phyloP scores from a whole-genome alignment of 2,329 filamentous ascomycete species.

The Podosphaera fusca region DNA sequence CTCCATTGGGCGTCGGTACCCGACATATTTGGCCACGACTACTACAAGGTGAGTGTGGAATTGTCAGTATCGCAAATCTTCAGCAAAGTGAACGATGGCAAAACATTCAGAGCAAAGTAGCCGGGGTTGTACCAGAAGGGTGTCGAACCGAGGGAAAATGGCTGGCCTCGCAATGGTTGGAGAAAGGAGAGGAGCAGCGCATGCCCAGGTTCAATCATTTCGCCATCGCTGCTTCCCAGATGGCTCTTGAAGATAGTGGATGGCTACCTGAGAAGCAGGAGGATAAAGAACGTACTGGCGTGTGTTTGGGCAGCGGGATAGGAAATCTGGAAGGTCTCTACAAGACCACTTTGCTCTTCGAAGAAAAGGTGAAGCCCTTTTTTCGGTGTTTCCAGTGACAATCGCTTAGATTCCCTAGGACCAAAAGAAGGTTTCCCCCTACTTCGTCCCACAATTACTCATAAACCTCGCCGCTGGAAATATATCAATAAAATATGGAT shows the following conservation, averaged over 20 bases:
- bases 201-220: constrained; percentile 90
- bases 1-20: constrained; percentile 61
- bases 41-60: constrained; percentile 55
- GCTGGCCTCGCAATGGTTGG: constrained; percentile 31
- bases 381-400: background rate
- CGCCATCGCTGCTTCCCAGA: constrained; percentile 63
- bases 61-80: constrained; percentile 45
- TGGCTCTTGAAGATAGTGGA: constrained; percentile 63
- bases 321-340: constrained; percentile 86
- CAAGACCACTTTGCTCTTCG: constrained; percentile 54
- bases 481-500: constrained; percentile 76
- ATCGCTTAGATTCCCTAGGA: constrained; percentile 30
- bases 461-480: constrained; percentile 93
- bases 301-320: constrained; percentile 87
- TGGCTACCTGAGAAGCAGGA: constrained; percentile 33
- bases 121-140: constrained; percentile 52
- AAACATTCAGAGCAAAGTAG: constrained; percentile 62
- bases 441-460: constrained; percentile 80
- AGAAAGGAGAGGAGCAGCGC: constrained; percentile 35
- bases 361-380: constrained; percentile 32
- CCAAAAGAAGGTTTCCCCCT: constrained; percentile 75
- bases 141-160: constrained; percentile 22
- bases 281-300: constrained; percentile 56
- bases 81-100: constrained; percentile 28
- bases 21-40: constrained; percentile 61